These are phyloP conservation scores for Xylaria venustula DNA, from an alignment of 495 filamentous ascomycete genomes.

Conservation along the genomic window DNA sequence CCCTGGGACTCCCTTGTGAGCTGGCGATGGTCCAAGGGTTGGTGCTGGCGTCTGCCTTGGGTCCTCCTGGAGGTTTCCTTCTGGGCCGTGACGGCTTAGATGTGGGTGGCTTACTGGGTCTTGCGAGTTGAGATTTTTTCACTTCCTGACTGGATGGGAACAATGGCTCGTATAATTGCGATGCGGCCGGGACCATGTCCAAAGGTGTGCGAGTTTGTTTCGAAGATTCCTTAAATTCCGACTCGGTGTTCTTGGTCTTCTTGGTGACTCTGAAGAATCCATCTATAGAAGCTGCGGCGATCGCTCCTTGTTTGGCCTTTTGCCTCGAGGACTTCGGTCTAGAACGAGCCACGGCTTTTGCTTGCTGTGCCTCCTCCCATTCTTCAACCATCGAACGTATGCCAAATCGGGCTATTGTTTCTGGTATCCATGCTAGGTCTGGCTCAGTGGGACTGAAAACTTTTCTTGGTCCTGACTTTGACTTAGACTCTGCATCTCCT, in stretches of 20 bases:
- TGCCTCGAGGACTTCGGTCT: slow-evolving; percentile 27
- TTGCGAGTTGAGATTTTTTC: slow-evolving; percentile 21
- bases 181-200: neutral
- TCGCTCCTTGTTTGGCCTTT: slow-evolving; percentile 25
- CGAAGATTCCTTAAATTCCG: neutral
- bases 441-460: slow-evolving; percentile 69
- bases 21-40: slow-evolving; percentile 47
- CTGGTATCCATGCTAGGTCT: slow-evolving; percentile 70
- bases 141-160: slow-evolving; percentile 6
- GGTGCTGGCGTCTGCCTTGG: slow-evolving; percentile 22
- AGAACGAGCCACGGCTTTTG: slow-evolving; percentile 37
- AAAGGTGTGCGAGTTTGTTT: slow-evolving; percentile 2
- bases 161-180: slow-evolving; percentile 2
- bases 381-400: slow-evolving; percentile 70
- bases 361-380: slow-evolving; percentile 66
- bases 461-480: slow-evolving; percentile 43
- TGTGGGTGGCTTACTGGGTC: slow-evolving; percentile 33
- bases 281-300: slow-evolving; percentile 30
- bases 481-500: slow-evolving; percentile 15
- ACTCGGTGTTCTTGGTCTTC: slow-evolving; percentile 3
- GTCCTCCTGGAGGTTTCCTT: slow-evolving; percentile 17
- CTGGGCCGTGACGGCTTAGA: slow-evolving; percentile 16
- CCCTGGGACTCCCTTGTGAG: slow-evolving; percentile 37
- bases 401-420: slow-evolving; percentile 66
- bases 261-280: slow-evolving; percentile 43